Base-by-base conservation (phyloP, 805 yeast species). In the Candida cerambycidarum region DNA sequence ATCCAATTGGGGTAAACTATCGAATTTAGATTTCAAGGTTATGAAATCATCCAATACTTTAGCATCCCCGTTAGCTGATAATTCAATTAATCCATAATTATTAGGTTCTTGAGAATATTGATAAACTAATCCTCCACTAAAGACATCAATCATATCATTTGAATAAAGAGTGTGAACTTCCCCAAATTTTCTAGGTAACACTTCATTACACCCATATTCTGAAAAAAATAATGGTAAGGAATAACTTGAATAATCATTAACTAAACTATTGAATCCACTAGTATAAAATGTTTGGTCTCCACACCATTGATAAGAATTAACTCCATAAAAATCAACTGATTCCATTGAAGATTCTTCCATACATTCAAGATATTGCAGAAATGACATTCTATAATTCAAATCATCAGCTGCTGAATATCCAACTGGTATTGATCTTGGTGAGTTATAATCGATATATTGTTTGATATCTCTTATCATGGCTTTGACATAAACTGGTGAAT, bases 391-490 rank as follows among this genome's bases (percentile, higher is more conserved):
- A 62, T 78, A 90, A 39, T 73, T 64, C 46, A 90, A 72, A 56
- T 90, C 97, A 64, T 92, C 98, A 1, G 97, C 98, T 0, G 98
- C 97, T 0, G 97, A 89, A 61, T 92, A 92, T 0, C 98, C 98
- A 28, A 92, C 87, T 0, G 98, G 98, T 13, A 92, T 78, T 11
- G 56, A 55, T 42, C 99, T 74, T 1, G 80, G 75, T 3, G 80
- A 63, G 54, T 87, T 78, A 19, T 59, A 54, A 7, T 65, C 58
- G 47, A 88, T 81, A 58, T 85, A 92, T 21, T 66, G 65, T 61
- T 90, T 90, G 69, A 92, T 76, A 63, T 92, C 97, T 38, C 92
- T 71, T 4, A 89, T 71, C 21, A 90, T 74, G 0, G 87, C 89
- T 55, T 89, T 88, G 32, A 92, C 70, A 57, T 80, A 92, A 2